Percentiles rank a stretch among this genome's conserved stretches.
Conservation (phyloP, 495 filamentous ascomycete genomes). For the Apodospora peruviana region DNA sequence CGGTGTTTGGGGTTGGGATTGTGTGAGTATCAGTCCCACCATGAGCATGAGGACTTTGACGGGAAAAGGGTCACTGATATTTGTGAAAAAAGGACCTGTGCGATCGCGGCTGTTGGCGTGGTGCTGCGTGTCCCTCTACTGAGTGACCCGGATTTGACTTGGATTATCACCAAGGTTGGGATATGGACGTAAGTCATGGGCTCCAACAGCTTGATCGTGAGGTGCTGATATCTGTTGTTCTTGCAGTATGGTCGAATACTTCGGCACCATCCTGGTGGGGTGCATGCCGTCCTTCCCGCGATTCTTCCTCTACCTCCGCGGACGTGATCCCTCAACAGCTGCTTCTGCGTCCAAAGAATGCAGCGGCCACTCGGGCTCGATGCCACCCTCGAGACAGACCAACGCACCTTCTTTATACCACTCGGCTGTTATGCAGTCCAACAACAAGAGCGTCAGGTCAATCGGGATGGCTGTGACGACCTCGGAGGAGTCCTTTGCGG, state of each 20-base stretch:
- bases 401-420: too few relatives aligned
- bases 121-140: slow-evolving; percentile 21
- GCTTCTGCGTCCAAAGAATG: too few relatives aligned
- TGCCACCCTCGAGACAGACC: too few relatives aligned
- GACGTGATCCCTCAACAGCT: slow-evolving; percentile 1
- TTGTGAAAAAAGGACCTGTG: slow-evolving; percentile 16
- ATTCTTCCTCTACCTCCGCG: slow-evolving; percentile 18
- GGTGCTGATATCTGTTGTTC: neutral
- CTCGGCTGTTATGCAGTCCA: too few relatives aligned
- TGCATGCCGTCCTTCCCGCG: slow-evolving; percentile 27
- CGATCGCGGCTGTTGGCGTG: slow-evolving; percentile 22
- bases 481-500: too few relatives aligned
- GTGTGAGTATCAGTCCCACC: slow-evolving; percentile 14
- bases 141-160: slow-evolving; percentile 20
- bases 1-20: slow-evolving; percentile 26
- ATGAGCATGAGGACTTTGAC: neutral
- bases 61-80: neutral
- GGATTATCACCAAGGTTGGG: slow-evolving; percentile 24
- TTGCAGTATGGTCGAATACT: slow-evolving; percentile 25
- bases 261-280: slow-evolving; percentile 24
- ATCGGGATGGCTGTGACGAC: too few relatives aligned
- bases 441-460: too few relatives aligned
- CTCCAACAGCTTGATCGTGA: neutral
- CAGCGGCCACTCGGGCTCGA: too few relatives aligned
- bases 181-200: slow-evolving; percentile 20